Evolutionary conservation across 139 green algal genomes (phyloP).

Genomic region (Tetraselmis striata): DNA sequence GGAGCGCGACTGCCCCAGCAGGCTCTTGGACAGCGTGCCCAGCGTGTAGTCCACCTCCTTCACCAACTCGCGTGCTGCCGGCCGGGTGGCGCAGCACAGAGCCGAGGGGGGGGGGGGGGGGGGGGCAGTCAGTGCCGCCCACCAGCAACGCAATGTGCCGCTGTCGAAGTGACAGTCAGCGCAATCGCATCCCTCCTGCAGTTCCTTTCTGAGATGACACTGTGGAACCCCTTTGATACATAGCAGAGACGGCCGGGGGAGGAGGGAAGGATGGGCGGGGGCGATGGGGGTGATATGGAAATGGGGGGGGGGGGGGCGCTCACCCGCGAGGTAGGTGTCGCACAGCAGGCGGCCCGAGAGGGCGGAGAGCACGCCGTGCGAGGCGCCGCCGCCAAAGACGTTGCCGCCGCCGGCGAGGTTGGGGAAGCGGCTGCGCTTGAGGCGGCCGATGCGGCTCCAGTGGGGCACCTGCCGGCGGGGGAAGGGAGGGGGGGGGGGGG

Average conservation of each 20-base stretch:
- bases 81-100: too few species aligned
- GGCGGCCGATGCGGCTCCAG: slow-evolving; percentile 86
- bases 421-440: slow-evolving; percentile 83
- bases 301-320: slow-evolving; percentile 1
- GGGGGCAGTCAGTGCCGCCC: too few species aligned
- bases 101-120: too few species aligned
- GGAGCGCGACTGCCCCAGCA: slow-evolving; percentile 62
- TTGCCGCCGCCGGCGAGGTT: slow-evolving; percentile 73
- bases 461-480: slow-evolving; percentile 66
- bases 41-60: slow-evolving; percentile 93
- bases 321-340: slow-evolving; percentile 85
- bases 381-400: slow-evolving; percentile 77
- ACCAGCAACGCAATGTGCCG: too few species aligned
- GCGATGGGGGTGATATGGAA: too few species aligned
- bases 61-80: slow-evolving; percentile 78
- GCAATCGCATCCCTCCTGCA: too few species aligned
- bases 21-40: slow-evolving; percentile 62
- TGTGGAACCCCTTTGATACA: too few species aligned
- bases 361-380: slow-evolving; percentile 52
- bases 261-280: too few species aligned
- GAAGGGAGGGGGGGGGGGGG: neutral
- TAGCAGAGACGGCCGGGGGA: too few species aligned
- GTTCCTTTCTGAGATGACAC: too few species aligned
- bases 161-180: too few species aligned
- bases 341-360: slow-evolving; percentile 83